Evolutionary conservation across 805 yeast genomes (phyloP).

Genomic region (Candida fluviatilis): DNA sequence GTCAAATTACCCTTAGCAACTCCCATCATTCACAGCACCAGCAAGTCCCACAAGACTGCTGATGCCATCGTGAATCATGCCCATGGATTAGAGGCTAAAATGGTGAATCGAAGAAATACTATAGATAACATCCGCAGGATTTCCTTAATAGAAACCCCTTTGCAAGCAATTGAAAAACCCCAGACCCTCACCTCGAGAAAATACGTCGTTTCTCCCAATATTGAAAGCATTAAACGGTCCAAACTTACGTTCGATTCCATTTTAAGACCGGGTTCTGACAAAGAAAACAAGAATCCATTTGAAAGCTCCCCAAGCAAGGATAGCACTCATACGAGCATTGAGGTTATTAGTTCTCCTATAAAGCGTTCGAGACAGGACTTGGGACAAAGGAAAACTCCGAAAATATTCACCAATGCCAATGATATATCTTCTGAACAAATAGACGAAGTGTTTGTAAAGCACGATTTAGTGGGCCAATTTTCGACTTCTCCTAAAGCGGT

Average conservation of each 20-base stretch:
- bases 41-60: conserved; percentile 7
- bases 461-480: conserved; percentile 20
- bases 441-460: conserved; percentile 20
- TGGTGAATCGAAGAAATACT: conserved; percentile 24
- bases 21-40: conserved; percentile 2
- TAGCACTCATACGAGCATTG: conserved; percentile 3
- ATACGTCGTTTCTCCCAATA: conserved; percentile 16
- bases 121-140: conserved; percentile 9
- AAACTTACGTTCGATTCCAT: conserved; percentile 14
- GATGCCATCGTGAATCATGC: conserved; percentile 22
- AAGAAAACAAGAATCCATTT: conserved; percentile 15
- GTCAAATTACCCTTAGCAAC: conserved; percentile 10
- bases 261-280: conserved; percentile 7
- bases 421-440: conserved; percentile 13
- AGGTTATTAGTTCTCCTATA: conserved; percentile 4
- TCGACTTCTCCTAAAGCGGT: conserved; percentile 9
- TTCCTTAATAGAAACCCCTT: conserved; percentile 11
- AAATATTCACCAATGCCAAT: conserved; percentile 18
- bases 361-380: conserved; percentile 4
- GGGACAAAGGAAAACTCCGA: conserved; percentile 15
- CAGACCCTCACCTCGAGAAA: conserved; percentile 2
- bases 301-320: conserved; percentile 12
- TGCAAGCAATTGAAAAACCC: conserved; percentile 3
- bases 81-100: conserved; percentile 44
- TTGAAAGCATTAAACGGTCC: conserved; percentile 15